Percentiles rank a stretch among this genome's conserved stretches.
Evolutionary conservation across 1,139 yeast genomes (phyloP).

Genomic region (Meyerozyma carpophila): DNA sequence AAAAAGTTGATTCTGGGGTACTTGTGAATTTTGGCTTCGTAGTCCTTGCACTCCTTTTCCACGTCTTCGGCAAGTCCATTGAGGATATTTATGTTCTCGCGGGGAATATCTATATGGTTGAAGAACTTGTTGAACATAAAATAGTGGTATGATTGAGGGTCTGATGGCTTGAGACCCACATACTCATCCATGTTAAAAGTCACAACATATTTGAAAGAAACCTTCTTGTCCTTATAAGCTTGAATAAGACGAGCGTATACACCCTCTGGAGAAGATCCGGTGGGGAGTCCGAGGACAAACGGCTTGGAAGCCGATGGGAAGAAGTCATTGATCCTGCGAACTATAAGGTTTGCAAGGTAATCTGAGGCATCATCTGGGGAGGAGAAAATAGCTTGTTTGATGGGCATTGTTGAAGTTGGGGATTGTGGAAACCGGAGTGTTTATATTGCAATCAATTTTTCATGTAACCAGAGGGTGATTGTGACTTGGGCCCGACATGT

Average conservation of each 20-base stretch:
- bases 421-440: neutral
- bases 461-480: neutral
- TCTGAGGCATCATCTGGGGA: conserved; percentile 41
- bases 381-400: conserved; percentile 39
- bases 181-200: conserved; percentile 65
- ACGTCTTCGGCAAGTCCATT: conserved; percentile 47
- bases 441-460: neutral
- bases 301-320: conserved; percentile 45
- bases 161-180: conserved; percentile 42
- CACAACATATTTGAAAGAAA: conserved; percentile 51
- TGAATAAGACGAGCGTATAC: conserved; percentile 45
- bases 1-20: conserved; percentile 53
- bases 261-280: conserved; percentile 63
- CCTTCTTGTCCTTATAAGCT: conserved; percentile 39
- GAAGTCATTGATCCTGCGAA: conserved; percentile 39
- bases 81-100: conserved; percentile 50
- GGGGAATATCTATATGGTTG: conserved; percentile 53
- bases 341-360: conserved; percentile 46
- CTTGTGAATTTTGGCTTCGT: conserved; percentile 46
- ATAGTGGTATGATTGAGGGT: conserved; percentile 54
- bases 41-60: conserved; percentile 43
- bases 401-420: conserved; percentile 5
- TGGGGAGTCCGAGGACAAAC: conserved; percentile 58
- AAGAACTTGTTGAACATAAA: conserved; percentile 58
- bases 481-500: neutral